phyloP scores from a whole-genome alignment of 148 eudicot species.

The Nepenthes gracilis region DNA sequence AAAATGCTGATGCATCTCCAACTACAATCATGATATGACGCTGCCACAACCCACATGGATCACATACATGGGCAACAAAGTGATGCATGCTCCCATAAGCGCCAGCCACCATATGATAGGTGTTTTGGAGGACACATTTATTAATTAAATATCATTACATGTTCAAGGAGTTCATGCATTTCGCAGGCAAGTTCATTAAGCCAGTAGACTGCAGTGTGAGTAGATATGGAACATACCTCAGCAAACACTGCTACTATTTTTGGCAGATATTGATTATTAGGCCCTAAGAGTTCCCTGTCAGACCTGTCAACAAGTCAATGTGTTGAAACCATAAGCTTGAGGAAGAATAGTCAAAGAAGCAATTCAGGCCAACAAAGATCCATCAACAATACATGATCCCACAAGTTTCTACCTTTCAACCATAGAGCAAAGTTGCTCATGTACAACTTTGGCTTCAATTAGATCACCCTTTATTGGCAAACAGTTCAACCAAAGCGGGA shows the following conservation, averaged over 20 bases:
- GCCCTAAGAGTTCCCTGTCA: conserved; percentile 72
- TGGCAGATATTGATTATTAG: conserved; percentile 75
- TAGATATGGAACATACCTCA: conserved; percentile 49
- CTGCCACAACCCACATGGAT: too few species aligned
- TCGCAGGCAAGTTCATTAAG: neutral
- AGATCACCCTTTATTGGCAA: conserved; percentile 76
- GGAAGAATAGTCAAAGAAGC: neutral
- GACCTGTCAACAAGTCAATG: conserved; percentile 45
- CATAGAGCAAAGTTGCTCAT: conserved; percentile 80
- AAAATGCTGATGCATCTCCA: too few species aligned
- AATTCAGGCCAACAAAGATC: neutral
- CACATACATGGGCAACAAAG: too few species aligned
- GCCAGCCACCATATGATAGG: too few species aligned
- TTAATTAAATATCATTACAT: too few species aligned
- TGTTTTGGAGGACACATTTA: too few species aligned
- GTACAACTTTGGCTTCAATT: conserved; percentile 86
- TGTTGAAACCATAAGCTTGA: neutral
- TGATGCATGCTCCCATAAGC: too few species aligned
- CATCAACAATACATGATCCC: neutral
- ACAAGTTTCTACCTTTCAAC: conserved; percentile 55
- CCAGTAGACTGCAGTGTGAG: neutral
- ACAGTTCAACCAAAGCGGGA: conserved; percentile 80
- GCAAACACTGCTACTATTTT: conserved; percentile 86
- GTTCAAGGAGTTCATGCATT: too few species aligned
- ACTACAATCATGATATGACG: too few species aligned